phyloP scores from a whole-genome alignment of 441 rosid species.

The Brassica hybrid region DNA sequence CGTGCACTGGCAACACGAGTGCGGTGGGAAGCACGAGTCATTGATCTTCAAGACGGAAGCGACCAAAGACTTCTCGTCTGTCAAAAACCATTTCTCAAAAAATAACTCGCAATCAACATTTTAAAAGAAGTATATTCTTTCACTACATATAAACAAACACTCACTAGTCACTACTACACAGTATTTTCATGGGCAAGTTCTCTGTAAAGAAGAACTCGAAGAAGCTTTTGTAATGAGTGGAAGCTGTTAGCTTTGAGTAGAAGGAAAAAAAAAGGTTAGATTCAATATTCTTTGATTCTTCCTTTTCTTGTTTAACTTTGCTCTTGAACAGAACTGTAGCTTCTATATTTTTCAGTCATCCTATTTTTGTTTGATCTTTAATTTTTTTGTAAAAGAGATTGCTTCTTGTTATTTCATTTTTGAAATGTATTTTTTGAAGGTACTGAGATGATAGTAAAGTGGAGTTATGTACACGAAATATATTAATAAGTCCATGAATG shows the following conservation, averaged over 20 bases:
- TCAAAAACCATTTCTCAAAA: constrained; percentile 86
- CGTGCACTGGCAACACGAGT: constrained; percentile 76
- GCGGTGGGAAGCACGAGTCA: constrained; percentile 98
- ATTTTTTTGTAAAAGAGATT: constrained; percentile 33
- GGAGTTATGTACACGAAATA: background rate
- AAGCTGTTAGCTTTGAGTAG: constrained; percentile 59
- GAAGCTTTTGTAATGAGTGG: constrained; percentile 34
- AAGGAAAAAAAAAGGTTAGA: constrained; percentile 29
- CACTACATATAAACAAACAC: constrained; percentile 32
- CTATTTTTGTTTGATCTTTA: constrained; percentile 27
- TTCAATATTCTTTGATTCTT: constrained; percentile 41
- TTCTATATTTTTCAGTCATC: constrained; percentile 21
- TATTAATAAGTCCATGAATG: background rate
- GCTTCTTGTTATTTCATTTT: constrained; percentile 13
- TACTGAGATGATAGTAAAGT: background rate
- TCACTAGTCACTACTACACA: constrained; percentile 35
- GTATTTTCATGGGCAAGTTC: constrained; percentile 34
- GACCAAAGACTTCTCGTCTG: constrained; percentile 97
- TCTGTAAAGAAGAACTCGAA: constrained; percentile 26
- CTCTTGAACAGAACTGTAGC: constrained; percentile 1
- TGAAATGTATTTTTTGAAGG: constrained; percentile 10
- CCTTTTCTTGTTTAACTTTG: background rate
- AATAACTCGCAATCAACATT: constrained; percentile 53
- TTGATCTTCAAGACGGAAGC: constrained; percentile 92
- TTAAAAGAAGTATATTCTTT: background rate